phyloP scores from a whole-genome alignment of 2,329 filamentous ascomycete species.

The Pezizomycotina sp. region DNA sequence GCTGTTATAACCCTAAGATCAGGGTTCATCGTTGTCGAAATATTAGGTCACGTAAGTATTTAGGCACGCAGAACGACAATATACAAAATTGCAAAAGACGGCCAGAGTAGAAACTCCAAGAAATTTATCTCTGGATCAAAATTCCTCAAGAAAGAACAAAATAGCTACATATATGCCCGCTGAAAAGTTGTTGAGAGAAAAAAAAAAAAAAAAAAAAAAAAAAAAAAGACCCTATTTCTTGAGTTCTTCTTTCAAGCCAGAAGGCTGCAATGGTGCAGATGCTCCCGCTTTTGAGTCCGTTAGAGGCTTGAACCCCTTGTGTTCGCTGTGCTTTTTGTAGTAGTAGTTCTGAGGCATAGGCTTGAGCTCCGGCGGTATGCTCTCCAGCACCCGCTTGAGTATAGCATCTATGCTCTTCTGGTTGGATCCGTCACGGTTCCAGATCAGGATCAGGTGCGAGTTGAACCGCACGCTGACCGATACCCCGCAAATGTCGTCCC shows the following conservation, averaged over 20 bases:
- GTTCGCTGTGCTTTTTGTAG: constrained; percentile 82
- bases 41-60: too few relatives aligned
- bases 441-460: constrained; percentile 72
- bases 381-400: constrained; percentile 53
- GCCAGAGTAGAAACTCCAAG: too few relatives aligned
- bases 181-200: constrained; percentile 1
- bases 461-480: constrained; percentile 80
- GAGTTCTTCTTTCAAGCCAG: too few relatives aligned
- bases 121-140: too few relatives aligned
- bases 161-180: neutral
- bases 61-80: too few relatives aligned
- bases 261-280: too few relatives aligned
- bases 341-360: constrained; percentile 46
- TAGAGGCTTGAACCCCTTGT: constrained; percentile 56
- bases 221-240: neutral
- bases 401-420: constrained; percentile 61
- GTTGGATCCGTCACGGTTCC: constrained; percentile 78
- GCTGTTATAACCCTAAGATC: too few relatives aligned
- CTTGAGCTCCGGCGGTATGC: constrained; percentile 54
- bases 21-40: too few relatives aligned
- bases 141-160: neutral
- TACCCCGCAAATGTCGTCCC: constrained; percentile 76
- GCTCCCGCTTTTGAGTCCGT: too few relatives aligned
- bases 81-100: too few relatives aligned
- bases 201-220: neutral